A percentile compares a stretch with the other conserved stretches of the same genome.
These are phyloP conservation scores for Fusarium aywerte DNA, from an alignment of 2,329 filamentous ascomycete species.

Conservation along the genomic window DNA sequence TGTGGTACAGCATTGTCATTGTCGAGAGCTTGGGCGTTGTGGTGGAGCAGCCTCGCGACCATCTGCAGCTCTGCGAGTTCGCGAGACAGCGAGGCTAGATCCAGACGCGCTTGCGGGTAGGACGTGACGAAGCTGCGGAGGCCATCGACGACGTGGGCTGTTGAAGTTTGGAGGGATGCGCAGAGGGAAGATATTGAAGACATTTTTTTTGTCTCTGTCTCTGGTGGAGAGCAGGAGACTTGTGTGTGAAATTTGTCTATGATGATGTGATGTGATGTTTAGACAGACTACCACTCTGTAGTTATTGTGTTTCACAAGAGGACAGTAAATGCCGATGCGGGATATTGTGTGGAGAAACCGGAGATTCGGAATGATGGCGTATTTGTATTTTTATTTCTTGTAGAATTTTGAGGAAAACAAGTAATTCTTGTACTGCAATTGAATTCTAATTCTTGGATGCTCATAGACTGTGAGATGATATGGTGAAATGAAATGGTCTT, in stretches of 20 bases:
- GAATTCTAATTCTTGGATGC: neutral
- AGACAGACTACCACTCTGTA: neutral
- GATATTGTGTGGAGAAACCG: conserved; percentile 31
- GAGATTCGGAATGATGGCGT: conserved; percentile 15
- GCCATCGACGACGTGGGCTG: conserved; percentile 30
- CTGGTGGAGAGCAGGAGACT: neutral
- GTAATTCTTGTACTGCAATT: neutral
- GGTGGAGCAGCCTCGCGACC: conserved; percentile 41
- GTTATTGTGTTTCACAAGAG: conserved; percentile 3
- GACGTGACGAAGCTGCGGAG: conserved; percentile 42
- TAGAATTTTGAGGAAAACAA: neutral
- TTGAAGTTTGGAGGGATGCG: conserved; percentile 36
- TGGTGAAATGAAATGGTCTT: conserved; percentile 3
- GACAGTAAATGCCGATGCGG: conserved; percentile 3
- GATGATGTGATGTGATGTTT: conserved; percentile 19
- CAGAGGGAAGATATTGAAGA: conserved; percentile 38
- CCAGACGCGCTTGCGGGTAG: conserved; percentile 41
- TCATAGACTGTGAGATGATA: neutral
- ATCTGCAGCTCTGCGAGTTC: conserved; percentile 46
- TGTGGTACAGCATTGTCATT: conserved; percentile 18
- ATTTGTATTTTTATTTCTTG: neutral
- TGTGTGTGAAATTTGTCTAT: neutral
- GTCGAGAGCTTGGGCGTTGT: conserved; percentile 36
- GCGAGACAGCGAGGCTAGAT: conserved; percentile 42
- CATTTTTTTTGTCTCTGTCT: neutral